phyloP scores from a whole-genome alignment of 768 basidiomycete genomes.

The Pleurotus sapidus region DNA sequence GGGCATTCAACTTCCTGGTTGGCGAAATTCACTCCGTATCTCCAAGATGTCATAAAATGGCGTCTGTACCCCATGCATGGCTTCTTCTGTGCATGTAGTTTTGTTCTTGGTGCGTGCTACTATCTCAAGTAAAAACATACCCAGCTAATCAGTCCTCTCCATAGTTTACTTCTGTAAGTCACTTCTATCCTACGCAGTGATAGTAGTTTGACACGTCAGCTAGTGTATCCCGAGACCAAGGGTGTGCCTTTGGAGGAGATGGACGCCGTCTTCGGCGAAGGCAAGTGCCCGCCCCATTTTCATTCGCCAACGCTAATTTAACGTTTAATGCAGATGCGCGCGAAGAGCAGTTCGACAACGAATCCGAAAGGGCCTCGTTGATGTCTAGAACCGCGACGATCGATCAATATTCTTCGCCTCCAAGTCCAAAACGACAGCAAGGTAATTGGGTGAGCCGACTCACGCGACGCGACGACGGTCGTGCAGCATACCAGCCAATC shows the following conservation, averaged over 20 bases:
- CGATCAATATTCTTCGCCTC: slow-evolving; percentile 25
- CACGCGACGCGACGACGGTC: slow-evolving; percentile 35
- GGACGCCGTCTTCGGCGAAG: slow-evolving; percentile 89
- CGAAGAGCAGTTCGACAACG: slow-evolving; percentile 65
- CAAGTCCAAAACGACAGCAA: slow-evolving; percentile 16
- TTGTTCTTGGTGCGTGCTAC: slow-evolving; percentile 60
- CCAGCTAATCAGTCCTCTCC: slow-evolving; percentile 10
- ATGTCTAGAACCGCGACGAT: slow-evolving; percentile 32
- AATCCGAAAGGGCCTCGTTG: slow-evolving; percentile 57
- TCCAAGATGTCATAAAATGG: slow-evolving; percentile 90
- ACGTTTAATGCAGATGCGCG: slow-evolving; percentile 20
- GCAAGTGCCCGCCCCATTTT: slow-evolving; percentile 29
- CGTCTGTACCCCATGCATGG: slow-evolving; percentile 94
- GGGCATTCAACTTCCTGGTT: slow-evolving; percentile 88
- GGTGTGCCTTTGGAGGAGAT: slow-evolving; percentile 89
- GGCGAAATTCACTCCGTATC: slow-evolving; percentile 82
- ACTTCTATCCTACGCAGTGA: background rate
- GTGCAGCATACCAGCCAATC: slow-evolving; percentile 46
- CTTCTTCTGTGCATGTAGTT: slow-evolving; percentile 86
- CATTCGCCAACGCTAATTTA: no score
- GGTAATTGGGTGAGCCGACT: slow-evolving; percentile 51
- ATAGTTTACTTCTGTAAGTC: slow-evolving; percentile 75
- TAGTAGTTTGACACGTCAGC: background rate
- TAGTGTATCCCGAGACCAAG: slow-evolving; percentile 86
- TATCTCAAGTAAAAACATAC: background rate